Conservation (phyloP, 305 asterid genomes). For the Fraxinus sp. region DNA sequence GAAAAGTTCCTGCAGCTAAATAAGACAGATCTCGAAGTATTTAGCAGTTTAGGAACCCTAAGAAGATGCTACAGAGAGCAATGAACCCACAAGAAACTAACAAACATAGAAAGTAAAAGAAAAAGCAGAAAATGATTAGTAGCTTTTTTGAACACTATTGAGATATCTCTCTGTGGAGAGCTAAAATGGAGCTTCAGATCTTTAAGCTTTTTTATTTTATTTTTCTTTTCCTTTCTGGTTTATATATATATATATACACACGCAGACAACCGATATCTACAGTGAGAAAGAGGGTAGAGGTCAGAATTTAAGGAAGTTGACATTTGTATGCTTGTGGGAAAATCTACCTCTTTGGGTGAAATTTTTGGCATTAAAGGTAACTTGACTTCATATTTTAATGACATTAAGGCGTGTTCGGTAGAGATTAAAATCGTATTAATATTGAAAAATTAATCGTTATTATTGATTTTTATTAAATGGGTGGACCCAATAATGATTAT, state of each 20-base stretch:
- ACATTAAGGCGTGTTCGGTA: background rate
- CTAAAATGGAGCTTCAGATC: slow-evolving; percentile 47
- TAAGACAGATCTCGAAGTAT: slow-evolving; percentile 59
- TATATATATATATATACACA: no score
- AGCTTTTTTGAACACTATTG: slow-evolving; percentile 44
- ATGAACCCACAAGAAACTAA: slow-evolving; percentile 42
- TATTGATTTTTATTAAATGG: no score
- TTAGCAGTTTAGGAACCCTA: slow-evolving; percentile 44
- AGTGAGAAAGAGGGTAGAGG: background rate
- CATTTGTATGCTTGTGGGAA: background rate
- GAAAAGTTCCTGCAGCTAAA: slow-evolving; percentile 23
- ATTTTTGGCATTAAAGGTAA: background rate
- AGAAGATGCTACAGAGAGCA: slow-evolving; percentile 47
- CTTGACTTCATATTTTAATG: background rate
- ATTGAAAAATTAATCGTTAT: no score
- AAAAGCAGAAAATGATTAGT: slow-evolving; percentile 47
- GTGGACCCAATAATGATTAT: no score
- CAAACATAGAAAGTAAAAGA: slow-evolving; percentile 15
- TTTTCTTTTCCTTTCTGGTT: slow-evolving; percentile 20
- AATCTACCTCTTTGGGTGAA: background rate
- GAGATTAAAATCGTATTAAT: no score
- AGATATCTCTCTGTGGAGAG: slow-evolving; percentile 34
- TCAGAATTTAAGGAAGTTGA: background rate
- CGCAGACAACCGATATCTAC: slow-evolving; percentile 17
- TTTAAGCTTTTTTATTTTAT: slow-evolving; percentile 29